Evolutionary conservation across 2,329 filamentous ascomycete species (phyloP), one percentile per base, ranked within the genome.

Genomic region (Dactylellina leptospora): DNA sequence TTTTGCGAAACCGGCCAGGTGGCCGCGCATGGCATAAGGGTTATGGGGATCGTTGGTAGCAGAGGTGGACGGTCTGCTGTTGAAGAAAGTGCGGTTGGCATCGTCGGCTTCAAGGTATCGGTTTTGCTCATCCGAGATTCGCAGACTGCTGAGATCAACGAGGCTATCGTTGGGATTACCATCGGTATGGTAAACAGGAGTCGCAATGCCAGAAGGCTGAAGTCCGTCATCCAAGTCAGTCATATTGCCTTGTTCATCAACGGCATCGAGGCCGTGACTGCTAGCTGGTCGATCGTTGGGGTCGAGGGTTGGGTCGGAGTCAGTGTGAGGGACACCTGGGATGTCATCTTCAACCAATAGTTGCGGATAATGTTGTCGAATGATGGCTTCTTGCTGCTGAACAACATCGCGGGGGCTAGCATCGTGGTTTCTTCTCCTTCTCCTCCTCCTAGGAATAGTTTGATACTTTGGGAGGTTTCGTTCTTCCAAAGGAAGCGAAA

Each of bases 401-500:
- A 74, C 59, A 23, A 55, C 56, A 28, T 59, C 60, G 18, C 11
- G 16, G 22, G n/a, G 16, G 22, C 47, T 33, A 2, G 30, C 33
- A 16, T 59, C 66, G 2, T 71, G 66, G 11, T 56, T 63, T 42
- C 66, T 71, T 47, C 63, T 73, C 55, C 56, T 47, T 30, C 71
- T 71, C 54, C 75, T 72, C 20, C 76, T 74, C 9, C 85, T 81
- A 8, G 86, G 86, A 54, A 88, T 84, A 33, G 85, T 87, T 78
- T 86, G 85, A 75, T 88, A 86, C 42, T 83, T 81, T 1, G 86
- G 86, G 56, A 87, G 84, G 44, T 86, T 84, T 48, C 90, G 85
- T 74, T 91, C 89, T 75, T 92, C 90, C 38, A 92, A 83, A 0
- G 88, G 86, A 0, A 85, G 82, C 10, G 89, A 86, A 18, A 92